Evolutionary conservation across 1,284 basidiomycete genomes (phyloP).

Genomic region (Cutaneotrichosporon arboriforme): DNA sequence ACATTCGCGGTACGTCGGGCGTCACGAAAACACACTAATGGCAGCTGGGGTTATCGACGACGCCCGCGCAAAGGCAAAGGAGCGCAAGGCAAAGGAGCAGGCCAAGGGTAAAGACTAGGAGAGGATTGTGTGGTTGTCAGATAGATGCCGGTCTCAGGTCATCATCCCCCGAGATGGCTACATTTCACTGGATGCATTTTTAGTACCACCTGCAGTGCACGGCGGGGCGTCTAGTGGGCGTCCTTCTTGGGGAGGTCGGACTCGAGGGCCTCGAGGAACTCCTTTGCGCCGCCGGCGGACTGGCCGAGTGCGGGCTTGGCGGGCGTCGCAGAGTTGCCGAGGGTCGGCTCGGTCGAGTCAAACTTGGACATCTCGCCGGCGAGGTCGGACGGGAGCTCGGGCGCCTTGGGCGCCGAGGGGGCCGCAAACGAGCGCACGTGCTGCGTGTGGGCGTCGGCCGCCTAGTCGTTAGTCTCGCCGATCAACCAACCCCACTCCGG

Average conservation of each 20-base stretch:
- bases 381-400: conserved; percentile 68
- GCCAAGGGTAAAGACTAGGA: conserved; percentile 24
- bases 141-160: background rate
- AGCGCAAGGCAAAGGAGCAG: conserved; percentile 36
- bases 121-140: background rate
- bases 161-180: too few relatives aligned
- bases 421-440: conserved; percentile 66
- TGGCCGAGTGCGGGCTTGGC: conserved; percentile 32
- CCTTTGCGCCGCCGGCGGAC: conserved; percentile 54
- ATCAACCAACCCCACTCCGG: too few relatives aligned
- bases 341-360: conserved; percentile 66
- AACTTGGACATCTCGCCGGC: conserved; percentile 76
- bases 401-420: conserved; percentile 64
- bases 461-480: conserved; percentile 54
- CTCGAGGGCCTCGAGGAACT: conserved; percentile 54
- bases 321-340: conserved; percentile 47
- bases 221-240: conserved; percentile 42
- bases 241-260: conserved; percentile 57
- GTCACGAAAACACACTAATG: conserved; percentile 17
- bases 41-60: conserved; percentile 12
- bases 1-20: conserved; percentile 23
- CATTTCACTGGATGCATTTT: conserved; percentile 10
- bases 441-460: conserved; percentile 76
- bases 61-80: conserved; percentile 31
- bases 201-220: background rate